Evolutionary conservation across 2,329 filamentous ascomycete genomes (phyloP), one percentile per base, ranked within the genome.

Genomic region (Colletotrichum brevisporum): DNA sequence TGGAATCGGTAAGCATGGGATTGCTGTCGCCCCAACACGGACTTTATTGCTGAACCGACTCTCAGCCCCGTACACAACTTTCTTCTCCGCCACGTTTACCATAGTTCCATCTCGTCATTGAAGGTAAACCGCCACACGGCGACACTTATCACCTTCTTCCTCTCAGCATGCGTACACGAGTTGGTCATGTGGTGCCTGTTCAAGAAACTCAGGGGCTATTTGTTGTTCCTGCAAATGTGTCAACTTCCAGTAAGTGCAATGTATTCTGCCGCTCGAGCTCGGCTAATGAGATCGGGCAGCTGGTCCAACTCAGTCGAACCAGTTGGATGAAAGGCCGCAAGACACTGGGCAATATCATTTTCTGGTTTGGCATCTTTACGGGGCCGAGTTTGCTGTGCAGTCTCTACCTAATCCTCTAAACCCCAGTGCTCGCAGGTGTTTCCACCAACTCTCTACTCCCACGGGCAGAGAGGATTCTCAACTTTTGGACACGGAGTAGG

Each of bases 161-260:
- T 94, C 18, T 91, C 88, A 8, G 91, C 92, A 0, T 86, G 90
- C 71, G 85, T 93, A 21, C 92, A 94, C 75, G 92, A 95, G 78
- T 81, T 94, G 53, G 86, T 94, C 75, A 94, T 94, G 92, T 92
- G 91, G 83, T 92, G 92, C 73, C 84, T 95, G 41, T 95, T 95
- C 78, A 91, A 91, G 78, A 94, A 94, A 79, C 84, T 94, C 10
- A 83, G 92, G 47, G 92, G 92, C 0, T 94, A 94, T 74, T 79
- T 94, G 53, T 86, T 94, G 24, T 81, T 89, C n/a, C 79, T 92
- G 74, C 92, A 95, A 77, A 89, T 95, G 87, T 85, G 85, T 71
- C 92, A 95, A 79, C 78, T 95, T 52, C 92, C 92, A 41, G 84
- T 86, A 74, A 52, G 83, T 78, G 16, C 5, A 16, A 26, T 45